Conservation (phyloP, 495 filamentous ascomycete genomes). For the Hamigera avellanea region DNA sequence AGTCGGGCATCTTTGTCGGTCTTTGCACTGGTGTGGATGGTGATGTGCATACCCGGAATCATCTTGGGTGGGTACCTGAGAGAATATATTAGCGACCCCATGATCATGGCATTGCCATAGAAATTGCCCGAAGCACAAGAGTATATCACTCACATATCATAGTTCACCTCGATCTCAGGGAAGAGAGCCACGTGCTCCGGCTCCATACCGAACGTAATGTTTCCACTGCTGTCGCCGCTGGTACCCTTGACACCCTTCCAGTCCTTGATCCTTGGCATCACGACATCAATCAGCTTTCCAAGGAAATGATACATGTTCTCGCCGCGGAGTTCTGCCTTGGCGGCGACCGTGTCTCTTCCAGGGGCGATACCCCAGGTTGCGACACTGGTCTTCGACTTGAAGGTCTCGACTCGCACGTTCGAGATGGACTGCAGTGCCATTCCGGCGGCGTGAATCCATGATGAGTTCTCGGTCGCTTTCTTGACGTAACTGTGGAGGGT, state of each 20-base stretch:
- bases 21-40: constrained; percentile 75
- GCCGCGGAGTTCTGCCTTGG: constrained; percentile 59
- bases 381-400: constrained; percentile 54
- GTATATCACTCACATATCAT: constrained; percentile 73
- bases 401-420: constrained; percentile 59
- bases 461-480: constrained; percentile 48
- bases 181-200: constrained; percentile 66
- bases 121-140: too few relatives aligned
- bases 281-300: constrained; percentile 72
- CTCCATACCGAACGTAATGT: constrained; percentile 69
- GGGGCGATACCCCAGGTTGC: constrained; percentile 50
- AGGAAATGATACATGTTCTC: constrained; percentile 84
- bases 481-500: constrained; percentile 66
- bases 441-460: constrained; percentile 65
- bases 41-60: constrained; percentile 84
- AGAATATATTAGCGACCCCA: too few relatives aligned
- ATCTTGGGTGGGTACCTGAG: constrained; percentile 78
- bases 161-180: constrained; percentile 87
- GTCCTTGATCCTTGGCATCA: constrained; percentile 90
- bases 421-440: constrained; percentile 80
- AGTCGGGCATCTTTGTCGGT: constrained; percentile 87
- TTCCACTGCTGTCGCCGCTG: constrained; percentile 74
- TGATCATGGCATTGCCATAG: too few relatives aligned
- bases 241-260: constrained; percentile 71
- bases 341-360: constrained; percentile 38